phyloP scores from a whole-genome alignment of 306 rosid genomes.

The Malus sylvestris region DNA sequence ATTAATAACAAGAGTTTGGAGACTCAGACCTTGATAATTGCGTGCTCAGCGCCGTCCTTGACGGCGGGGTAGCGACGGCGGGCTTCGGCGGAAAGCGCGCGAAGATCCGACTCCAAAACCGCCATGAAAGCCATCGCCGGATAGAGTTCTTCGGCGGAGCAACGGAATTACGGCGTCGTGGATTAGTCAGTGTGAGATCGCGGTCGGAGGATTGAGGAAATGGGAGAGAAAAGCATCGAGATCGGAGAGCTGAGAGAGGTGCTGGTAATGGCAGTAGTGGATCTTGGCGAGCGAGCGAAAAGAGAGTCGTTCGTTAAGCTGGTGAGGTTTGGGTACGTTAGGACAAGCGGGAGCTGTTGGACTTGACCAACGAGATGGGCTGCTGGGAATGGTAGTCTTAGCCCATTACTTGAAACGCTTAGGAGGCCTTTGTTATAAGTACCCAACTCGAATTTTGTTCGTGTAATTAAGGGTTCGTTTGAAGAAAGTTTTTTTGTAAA shows the following conservation, averaged over 20 bases:
- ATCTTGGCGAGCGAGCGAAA: constrained; percentile 28
- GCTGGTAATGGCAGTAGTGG: constrained; percentile 3
- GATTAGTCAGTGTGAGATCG: not conserved
- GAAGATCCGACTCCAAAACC: constrained; percentile 96
- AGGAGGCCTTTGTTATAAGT: too few relatives aligned
- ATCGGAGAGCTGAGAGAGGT: constrained; percentile 1
- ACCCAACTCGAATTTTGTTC: too few relatives aligned
- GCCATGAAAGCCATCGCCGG: constrained; percentile 94
- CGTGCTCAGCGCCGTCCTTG: constrained; percentile 94
- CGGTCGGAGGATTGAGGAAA: not conserved
- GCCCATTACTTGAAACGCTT: too few relatives aligned
- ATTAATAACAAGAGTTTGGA: not conserved
- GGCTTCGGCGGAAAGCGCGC: constrained; percentile 95
- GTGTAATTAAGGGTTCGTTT: too few relatives aligned
- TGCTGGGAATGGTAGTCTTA: too few relatives aligned
- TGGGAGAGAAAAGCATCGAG: not conserved
- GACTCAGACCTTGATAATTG: constrained; percentile 70
- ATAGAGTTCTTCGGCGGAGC: not conserved
- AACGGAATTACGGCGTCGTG: constrained; percentile 1
- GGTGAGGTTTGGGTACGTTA: not conserved
- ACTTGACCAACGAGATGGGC: too few relatives aligned
- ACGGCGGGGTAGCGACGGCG: constrained; percentile 97
- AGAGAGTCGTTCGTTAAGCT: constrained; percentile 19
- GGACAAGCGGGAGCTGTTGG: not conserved
- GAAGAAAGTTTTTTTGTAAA: too few relatives aligned